Evolutionary conservation across 139 green algal species (phyloP).

Genomic region (Astrephomene gubernaculifera): DNA sequence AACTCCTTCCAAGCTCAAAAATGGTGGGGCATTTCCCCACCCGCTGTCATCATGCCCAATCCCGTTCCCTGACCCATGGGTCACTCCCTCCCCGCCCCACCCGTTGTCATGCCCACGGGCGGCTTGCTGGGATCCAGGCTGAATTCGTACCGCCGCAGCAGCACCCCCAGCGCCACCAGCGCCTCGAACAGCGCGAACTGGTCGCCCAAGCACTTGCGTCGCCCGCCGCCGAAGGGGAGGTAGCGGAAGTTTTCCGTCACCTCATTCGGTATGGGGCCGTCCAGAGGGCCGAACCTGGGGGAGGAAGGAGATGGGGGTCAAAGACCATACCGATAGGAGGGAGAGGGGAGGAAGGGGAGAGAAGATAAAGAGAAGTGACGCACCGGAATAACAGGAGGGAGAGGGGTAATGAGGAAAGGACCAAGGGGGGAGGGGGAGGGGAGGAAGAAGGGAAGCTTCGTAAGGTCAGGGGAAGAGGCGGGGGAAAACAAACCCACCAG

Average conservation of each 20-base stretch:
- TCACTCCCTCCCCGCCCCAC: background rate
- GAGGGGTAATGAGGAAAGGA: background rate
- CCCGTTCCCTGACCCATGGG: background rate
- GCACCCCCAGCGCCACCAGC: constrained; percentile 84
- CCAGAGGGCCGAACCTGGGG: constrained; percentile 72
- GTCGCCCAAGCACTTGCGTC: constrained; percentile 90
- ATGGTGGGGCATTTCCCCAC: background rate
- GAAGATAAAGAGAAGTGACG: background rate
- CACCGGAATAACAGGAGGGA: background rate
- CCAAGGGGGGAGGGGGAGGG: background rate
- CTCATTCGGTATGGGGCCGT: constrained; percentile 80
- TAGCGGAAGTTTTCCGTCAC: constrained; percentile 79
- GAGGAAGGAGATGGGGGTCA: background rate
- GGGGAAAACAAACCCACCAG: background rate
- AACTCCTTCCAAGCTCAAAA: background rate
- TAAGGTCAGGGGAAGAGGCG: background rate
- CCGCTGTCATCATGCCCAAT: background rate
- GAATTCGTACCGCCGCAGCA: constrained; percentile 90
- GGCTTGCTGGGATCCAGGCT: constrained; percentile 73
- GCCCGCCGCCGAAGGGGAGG: constrained; percentile 90
- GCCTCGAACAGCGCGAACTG: constrained; percentile 95
- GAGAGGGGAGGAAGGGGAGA: background rate
- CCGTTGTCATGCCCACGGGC: constrained; percentile 77
- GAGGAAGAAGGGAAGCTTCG: background rate
- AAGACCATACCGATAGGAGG: background rate